Conservation (phyloP, 2,329 filamentous ascomycete genomes). For the Hirsutella thompsonii region DNA sequence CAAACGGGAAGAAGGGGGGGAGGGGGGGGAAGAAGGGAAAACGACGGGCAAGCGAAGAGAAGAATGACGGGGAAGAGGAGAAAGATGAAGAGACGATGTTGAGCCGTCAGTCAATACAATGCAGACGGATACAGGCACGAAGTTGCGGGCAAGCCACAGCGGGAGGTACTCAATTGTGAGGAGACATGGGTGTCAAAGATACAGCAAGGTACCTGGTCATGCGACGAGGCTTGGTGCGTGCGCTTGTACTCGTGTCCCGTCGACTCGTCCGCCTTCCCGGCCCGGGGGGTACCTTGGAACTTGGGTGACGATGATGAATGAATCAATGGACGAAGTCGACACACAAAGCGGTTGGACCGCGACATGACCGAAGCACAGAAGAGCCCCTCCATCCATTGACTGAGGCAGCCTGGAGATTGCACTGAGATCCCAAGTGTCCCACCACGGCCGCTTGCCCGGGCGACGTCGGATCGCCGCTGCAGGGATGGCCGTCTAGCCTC, state of each 20-base stretch:
- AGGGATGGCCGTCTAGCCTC: conserved; percentile 12
- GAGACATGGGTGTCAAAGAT: no score
- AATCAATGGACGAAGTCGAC: neutral
- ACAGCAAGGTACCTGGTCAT: no score
- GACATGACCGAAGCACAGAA: neutral
- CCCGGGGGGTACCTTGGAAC: neutral
- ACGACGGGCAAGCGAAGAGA: conserved; percentile 1
- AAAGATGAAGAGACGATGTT: conserved; percentile 5
- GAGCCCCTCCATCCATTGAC: neutral
- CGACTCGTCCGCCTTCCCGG: no score
- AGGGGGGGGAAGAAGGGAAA: neutral
- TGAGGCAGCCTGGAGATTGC: conserved; percentile 7
- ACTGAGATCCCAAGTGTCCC: conserved; percentile 3
- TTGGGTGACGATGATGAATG: neutral
- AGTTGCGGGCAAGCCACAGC: no score
- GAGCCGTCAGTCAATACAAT: neutral
- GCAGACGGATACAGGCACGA: neutral
- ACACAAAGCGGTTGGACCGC: neutral
- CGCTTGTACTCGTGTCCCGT: no score
- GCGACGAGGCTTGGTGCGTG: no score
- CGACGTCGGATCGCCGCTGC: conserved; percentile 19
- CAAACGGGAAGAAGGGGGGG: neutral
- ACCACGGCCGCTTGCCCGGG: conserved; percentile 2
- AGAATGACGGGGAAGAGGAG: conserved; percentile 3
- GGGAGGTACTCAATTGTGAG: no score